Base-by-base conservation (phyloP, 2,329 filamentous ascomycete species). In the Rosellinia necatrix region DNA sequence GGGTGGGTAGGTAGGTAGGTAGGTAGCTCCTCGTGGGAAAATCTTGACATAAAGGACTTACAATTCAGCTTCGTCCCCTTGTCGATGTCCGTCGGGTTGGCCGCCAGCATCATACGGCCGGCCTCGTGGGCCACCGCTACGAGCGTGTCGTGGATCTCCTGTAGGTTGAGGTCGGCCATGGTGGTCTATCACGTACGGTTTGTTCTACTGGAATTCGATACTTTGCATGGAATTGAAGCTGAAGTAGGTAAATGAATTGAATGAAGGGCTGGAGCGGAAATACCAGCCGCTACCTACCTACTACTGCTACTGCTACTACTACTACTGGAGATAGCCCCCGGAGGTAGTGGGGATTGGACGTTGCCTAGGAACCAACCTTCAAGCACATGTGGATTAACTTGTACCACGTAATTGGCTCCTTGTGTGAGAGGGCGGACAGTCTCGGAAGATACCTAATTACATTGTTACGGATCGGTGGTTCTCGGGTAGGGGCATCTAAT, bases 41-140 rank as follows among this genome's bases (percentile, higher is more conserved):
- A 41, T 17, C 24, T 15, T 35, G 10, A 22, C 10, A n/a, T n/a
- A n/a, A n/a, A n/a, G 2, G n/a, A 64, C 73, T 58, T 71, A 86
- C 85, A 86, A 69, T 88, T 89, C 65, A 86, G 76, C 74, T 89
- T 89, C 29, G 80, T 86, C 44, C 78, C 84, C 12, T 78, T 79
- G 49, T 78, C 76, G 37, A 84, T 78, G 63, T 81, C 78, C 40
- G 78, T 78, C 0, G 84, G 84, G 61, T 85, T 84, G 29, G 86
- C 85, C 1, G 76, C 75, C 48, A 84, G 71, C 62, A 88, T 88
- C 81, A 85, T 86, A 53, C 74, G 71, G 62, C 86, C 86, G n/a
- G 86, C 86, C 71, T 83, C 81, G 60, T 82, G 79, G 68, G 85
- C 86, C 53, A 88, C 74, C 47, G 74, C 69, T 64, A 88, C 72